phyloP scores from a whole-genome alignment of 164 flowering plant species.

The Nelumbo lutea region DNA sequence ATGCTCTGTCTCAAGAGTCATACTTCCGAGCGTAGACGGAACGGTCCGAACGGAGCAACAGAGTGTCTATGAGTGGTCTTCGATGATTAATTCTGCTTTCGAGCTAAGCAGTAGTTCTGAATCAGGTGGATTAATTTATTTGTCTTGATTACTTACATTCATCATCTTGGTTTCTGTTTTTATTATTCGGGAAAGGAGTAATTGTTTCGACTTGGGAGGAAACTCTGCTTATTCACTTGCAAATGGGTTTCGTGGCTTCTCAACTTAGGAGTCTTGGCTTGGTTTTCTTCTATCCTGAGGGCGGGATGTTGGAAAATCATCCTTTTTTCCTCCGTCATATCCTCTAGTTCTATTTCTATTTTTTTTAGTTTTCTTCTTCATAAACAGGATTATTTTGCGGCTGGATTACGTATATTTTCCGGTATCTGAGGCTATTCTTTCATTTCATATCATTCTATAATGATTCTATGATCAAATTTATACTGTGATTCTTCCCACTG shows the following conservation, averaged over 20 bases:
- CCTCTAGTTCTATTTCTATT: neutral
- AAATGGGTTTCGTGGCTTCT: neutral
- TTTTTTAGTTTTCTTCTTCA: neutral
- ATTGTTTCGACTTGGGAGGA: neutral
- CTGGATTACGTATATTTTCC: neutral
- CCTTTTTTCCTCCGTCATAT: neutral
- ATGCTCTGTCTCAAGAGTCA: neutral
- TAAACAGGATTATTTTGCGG: no score
- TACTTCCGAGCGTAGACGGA: neutral
- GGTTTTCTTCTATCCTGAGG: neutral
- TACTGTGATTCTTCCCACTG: neutral
- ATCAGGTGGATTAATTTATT: slow-evolving; percentile 8
- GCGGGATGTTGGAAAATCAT: neutral
- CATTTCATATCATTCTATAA: neutral
- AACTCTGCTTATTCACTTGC: neutral
- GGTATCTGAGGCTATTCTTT: neutral
- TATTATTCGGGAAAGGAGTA: neutral
- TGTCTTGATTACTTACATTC: neutral
- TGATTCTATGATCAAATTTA: no score
- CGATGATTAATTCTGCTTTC: neutral
- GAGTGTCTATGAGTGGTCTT: slow-evolving; percentile 1
- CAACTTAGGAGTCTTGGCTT: neutral
- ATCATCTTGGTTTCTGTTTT: neutral
- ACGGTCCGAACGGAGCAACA: neutral
- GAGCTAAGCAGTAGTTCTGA: slow-evolving; percentile 3